Base-by-base conservation (phyloP, 345 rosid genomes). In the Bruguiera sexangula region DNA sequence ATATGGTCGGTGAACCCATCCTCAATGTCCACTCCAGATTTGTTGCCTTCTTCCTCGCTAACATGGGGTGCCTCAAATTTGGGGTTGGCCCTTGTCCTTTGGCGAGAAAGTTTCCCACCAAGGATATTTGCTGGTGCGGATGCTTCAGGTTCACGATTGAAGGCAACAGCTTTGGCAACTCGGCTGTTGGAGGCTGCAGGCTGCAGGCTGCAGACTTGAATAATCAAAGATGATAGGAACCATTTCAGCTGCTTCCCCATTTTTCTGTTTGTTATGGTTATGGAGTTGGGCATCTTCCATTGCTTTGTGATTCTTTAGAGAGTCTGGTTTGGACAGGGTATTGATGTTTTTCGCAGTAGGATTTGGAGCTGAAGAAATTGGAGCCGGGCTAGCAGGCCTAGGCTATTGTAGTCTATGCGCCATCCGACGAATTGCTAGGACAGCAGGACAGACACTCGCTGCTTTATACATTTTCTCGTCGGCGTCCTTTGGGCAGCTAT, bases 381-480 rank as follows among this genome's bases (percentile, higher is more conserved):
- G 16, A 10, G 69, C 43, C 10, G 51, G 36, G 34, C 46, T 67
- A 2, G 60, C 46, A 43, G 72, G 37, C 16, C 34, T 30, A 43
- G 69, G 26, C 16, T 29, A 4, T 16, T 52, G 72, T 6, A 7
- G 79, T 8, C 48, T 65, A 62, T 18, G 24, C 2, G 83, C 53
- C 66, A 75, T 52, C 15, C 73, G 70, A 60, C 77, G 75, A 30
- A 61, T 62, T 53, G 76, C 39, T 24, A 26, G 43, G 72, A 74
- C 69, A 29, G 78, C 65, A 48, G 73, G 64, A 63, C 61, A 64
- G 54, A 56, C 63, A 32, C 67, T 59, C 61, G 76, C 56, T 60
- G 80, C 72, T 66, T 60, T 75, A 66, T 63, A 78, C 66, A 84
- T 62, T 57, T 78, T 82, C 65, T 67, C 66, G 58, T 79, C 82